Evolutionary conservation across 140 eudicot species (phyloP).

Genomic region (Ambrosia hybrid): DNA sequence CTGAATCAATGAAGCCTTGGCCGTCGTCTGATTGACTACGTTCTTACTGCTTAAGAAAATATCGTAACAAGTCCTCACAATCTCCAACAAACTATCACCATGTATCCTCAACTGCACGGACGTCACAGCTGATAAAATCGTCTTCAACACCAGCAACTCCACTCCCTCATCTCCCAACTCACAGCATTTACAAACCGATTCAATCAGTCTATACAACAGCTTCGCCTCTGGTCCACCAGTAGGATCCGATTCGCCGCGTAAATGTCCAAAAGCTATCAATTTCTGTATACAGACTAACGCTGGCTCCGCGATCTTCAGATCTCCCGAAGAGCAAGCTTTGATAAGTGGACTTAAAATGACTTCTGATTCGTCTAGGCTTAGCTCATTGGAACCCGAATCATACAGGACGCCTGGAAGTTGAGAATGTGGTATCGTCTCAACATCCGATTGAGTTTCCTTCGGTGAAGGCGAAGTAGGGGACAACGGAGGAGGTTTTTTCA

Average conservation of each 20-base stretch:
- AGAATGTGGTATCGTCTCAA: conserved; percentile 39
- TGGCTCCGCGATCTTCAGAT: conserved; percentile 34
- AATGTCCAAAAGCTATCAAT: conserved; percentile 66
- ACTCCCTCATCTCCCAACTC: conserved; percentile 69
- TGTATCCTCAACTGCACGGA: conserved; percentile 69
- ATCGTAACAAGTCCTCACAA: conserved; percentile 88
- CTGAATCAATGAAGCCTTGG: conserved; percentile 90
- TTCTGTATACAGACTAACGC: conserved; percentile 70
- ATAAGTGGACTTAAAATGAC: conserved; percentile 69
- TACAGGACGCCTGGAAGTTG: conserved; percentile 55
- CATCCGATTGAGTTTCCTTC: conserved; percentile 36
- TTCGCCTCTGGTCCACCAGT: conserved; percentile 59
- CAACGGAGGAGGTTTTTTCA: conserved; percentile 29
- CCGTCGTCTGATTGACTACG: conserved; percentile 94
- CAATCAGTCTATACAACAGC: conserved; percentile 59
- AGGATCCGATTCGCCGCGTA: conserved; percentile 82
- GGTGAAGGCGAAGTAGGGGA: conserved; percentile 44
- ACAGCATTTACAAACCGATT: conserved; percentile 74
- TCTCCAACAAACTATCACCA: conserved; percentile 83
- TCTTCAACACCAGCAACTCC: conserved; percentile 73
- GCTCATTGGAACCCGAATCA: conserved; percentile 52
- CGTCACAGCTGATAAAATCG: conserved; percentile 79
- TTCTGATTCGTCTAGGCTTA: conserved; percentile 65
- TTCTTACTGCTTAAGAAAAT: conserved; percentile 72
- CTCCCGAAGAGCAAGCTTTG: conserved; percentile 56